phyloP scores from a whole-genome alignment of 2,329 filamentous ascomycete genomes.

The Alternaria sp. region DNA sequence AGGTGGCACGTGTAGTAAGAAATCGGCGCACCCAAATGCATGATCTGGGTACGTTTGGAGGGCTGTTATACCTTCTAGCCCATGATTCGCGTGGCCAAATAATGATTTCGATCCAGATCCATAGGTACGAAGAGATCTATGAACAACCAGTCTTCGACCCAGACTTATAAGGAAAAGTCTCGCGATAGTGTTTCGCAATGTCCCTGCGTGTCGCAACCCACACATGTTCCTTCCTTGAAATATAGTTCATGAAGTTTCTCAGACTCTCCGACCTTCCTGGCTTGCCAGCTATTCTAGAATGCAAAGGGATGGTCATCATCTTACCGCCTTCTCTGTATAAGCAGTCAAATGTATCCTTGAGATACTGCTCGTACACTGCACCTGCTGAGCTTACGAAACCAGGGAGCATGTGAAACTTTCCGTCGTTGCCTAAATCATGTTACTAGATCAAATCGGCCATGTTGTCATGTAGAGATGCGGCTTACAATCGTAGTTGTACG shows the following conservation, averaged over 20 bases:
- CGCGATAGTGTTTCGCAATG: constrained; percentile 58
- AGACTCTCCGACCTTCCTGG: constrained; percentile 60
- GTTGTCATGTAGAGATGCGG: constrained; percentile 20
- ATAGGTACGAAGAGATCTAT: neutral
- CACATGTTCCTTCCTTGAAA: constrained; percentile 59
- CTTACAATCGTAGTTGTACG: constrained; percentile 63
- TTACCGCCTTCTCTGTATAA: constrained; percentile 59
- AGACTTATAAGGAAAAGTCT: constrained; percentile 54
- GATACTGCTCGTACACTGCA: constrained; percentile 52
- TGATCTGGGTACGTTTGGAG: neutral
- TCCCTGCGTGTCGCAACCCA: constrained; percentile 62
- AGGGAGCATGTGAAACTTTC: constrained; percentile 48
- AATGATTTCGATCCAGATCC: neutral
- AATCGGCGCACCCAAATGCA: neutral
- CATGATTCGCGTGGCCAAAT: neutral
- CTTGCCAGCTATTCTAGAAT: constrained; percentile 60
- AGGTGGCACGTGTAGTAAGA: neutral
- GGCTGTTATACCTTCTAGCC: neutral
- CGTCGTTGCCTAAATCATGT: constrained; percentile 44
- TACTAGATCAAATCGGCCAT: constrained; percentile 39
- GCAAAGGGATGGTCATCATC: constrained; percentile 65
- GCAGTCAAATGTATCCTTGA: constrained; percentile 61
- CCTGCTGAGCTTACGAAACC: constrained; percentile 51
- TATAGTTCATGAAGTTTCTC: constrained; percentile 61
- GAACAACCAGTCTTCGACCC: constrained; percentile 20